phyloP scores from a whole-genome alignment of 2,329 filamentous ascomycete genomes.

The Colletotrichum sp. region DNA sequence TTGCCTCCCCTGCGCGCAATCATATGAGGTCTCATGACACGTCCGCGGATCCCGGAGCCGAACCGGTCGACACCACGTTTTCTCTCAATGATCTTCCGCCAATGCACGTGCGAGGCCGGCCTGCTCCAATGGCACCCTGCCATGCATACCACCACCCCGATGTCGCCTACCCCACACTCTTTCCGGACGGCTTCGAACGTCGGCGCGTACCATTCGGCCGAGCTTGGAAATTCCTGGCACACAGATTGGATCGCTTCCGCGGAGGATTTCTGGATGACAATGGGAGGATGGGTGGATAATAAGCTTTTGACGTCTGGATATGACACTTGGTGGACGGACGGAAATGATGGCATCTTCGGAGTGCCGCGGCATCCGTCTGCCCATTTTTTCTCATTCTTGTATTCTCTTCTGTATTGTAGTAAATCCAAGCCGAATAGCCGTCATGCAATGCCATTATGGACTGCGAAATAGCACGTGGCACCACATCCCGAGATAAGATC shows the following conservation, averaged over 20 bases:
- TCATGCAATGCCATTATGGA: not conserved
- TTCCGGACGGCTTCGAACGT: not conserved
- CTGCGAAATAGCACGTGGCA: not conserved
- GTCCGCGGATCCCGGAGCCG: conserved; percentile 7
- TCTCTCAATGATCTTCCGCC: conserved; percentile 4
- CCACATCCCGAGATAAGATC: not conserved
- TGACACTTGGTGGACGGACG: not conserved
- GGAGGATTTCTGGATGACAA: not conserved
- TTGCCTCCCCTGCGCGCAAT: not conserved
- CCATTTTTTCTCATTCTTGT: not conserved
- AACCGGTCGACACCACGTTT: not conserved
- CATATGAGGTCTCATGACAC: not conserved
- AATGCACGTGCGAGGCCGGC: not conserved
- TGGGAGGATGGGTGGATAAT: not conserved
- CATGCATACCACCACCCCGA: not conserved
- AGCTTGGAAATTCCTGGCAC: not conserved
- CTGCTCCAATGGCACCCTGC: not conserved
- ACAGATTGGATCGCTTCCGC: not conserved
- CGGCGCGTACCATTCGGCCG: not conserved
- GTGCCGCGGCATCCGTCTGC: not conserved
- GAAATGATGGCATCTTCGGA: not conserved
- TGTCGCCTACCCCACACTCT: not conserved
- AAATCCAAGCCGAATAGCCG: not conserved
- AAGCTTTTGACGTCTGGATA: not conserved
- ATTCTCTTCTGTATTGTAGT: not conserved